Percentiles rank a stretch among this genome's conserved stretches.
Evolutionary conservation across 2,329 filamentous ascomycete genomes (phyloP).

Genomic region (Exophiala sp.): DNA sequence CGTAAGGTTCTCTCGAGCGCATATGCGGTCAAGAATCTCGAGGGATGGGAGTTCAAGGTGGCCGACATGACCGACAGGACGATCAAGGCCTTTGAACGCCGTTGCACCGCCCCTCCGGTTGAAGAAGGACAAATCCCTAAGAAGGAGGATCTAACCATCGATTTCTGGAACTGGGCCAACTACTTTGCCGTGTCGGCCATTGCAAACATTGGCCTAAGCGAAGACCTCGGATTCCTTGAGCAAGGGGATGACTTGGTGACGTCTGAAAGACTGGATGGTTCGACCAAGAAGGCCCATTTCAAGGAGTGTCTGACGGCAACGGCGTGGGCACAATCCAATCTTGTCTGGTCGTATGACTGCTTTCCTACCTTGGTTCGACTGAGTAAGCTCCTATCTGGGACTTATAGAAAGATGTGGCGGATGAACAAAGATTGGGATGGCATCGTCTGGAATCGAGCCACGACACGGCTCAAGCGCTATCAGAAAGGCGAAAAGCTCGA

Average conservation of each 20-base stretch:
- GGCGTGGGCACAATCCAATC: constrained; percentile 16
- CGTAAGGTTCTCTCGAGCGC: neutral
- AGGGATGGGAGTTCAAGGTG: constrained; percentile 41
- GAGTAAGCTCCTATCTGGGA: constrained; percentile 24
- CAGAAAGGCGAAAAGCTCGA: constrained; percentile 51
- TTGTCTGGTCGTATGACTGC: constrained; percentile 30
- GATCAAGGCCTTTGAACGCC: constrained; percentile 3
- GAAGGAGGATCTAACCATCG: constrained; percentile 32
- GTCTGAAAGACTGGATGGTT: neutral
- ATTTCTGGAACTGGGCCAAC: constrained; percentile 38
- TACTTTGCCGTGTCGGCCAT: constrained; percentile 40
- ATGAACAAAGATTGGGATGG: constrained; percentile 40
- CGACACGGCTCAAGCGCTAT: constrained; percentile 45
- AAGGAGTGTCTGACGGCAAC: constrained; percentile 31
- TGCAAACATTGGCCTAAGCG: constrained; percentile 38
- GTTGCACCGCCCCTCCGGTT: neutral
- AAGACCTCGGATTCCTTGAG: constrained; percentile 37
- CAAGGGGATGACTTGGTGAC: constrained; percentile 31
- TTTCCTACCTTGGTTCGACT: constrained; percentile 21
- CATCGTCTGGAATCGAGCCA: constrained; percentile 45
- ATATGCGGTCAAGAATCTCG: constrained; percentile 32
- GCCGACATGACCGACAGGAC: constrained; percentile 29
- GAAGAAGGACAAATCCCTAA: constrained; percentile 3
- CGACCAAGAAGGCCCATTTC: constrained; percentile 46
- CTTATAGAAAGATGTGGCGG: constrained; percentile 24